Percentiles rank a stretch among this genome's conserved stretches.
Evolutionary conservation across 2,329 filamentous ascomycete species (phyloP).

Genomic region (Paecilomyces variotii): DNA sequence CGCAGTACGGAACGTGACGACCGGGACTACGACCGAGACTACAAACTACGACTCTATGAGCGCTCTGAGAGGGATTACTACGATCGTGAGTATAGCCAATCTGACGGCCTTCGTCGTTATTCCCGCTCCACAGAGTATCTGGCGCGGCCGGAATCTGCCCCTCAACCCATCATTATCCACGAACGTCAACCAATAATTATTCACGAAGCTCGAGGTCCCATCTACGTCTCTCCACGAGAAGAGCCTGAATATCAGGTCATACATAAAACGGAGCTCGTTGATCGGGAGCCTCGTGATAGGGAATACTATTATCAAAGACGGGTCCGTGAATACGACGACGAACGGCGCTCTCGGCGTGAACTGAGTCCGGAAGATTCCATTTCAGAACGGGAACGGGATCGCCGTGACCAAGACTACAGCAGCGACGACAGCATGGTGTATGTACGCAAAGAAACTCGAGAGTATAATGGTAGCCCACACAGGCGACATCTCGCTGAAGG

Average conservation of each 20-base stretch:
- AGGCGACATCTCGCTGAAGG: conserved; percentile 55
- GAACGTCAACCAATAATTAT: conserved; percentile 49
- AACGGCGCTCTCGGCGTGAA: conserved; percentile 37
- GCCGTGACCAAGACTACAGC: conserved; percentile 40
- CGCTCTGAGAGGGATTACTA: conserved; percentile 38
- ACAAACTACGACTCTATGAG: conserved; percentile 38
- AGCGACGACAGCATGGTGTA: conserved; percentile 57
- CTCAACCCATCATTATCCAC: conserved; percentile 44
- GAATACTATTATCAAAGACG: conserved; percentile 56
- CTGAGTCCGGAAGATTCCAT: conserved; percentile 46
- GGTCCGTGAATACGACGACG: conserved; percentile 47
- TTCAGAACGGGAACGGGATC: conserved; percentile 41
- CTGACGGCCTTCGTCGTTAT: conserved; percentile 43
- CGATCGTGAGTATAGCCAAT: conserved; percentile 33
- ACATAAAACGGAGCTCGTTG: conserved; percentile 47
- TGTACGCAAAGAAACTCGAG: conserved; percentile 43
- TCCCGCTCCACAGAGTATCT: conserved; percentile 47
- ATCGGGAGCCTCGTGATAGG: conserved; percentile 44
- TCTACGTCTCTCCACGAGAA: conserved; percentile 41
- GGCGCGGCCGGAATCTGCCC: conserved; percentile 37
- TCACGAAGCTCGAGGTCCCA: conserved; percentile 44
- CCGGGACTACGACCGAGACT: conserved; percentile 42
- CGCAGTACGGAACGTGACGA: conserved; percentile 42
- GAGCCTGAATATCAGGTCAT: conserved; percentile 54
- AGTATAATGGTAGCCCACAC: conserved; percentile 40